These are phyloP conservation scores for Clohesyomyces aquaticus DNA, from an alignment of 495 filamentous ascomycete species.

Conservation along the genomic window DNA sequence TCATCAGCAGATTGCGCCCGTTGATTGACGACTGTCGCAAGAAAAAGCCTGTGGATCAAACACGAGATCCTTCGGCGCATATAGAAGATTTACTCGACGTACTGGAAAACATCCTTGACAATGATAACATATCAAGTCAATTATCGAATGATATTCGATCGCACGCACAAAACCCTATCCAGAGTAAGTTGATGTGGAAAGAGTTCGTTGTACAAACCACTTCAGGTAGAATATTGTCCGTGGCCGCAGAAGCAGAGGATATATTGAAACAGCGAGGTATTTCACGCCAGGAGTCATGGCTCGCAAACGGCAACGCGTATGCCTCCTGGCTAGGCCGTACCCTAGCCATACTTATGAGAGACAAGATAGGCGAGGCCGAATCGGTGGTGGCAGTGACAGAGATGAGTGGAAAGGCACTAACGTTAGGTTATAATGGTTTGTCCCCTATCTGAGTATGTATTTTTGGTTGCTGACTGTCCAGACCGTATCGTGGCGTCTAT, in stretches of 20 bases:
- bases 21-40: conserved; percentile 51
- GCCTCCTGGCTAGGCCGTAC: conserved; percentile 77
- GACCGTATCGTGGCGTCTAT: conserved; percentile 21
- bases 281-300: conserved; percentile 55
- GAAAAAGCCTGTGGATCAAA: conserved; percentile 44
- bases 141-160: conserved; percentile 57
- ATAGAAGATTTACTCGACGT: conserved; percentile 53
- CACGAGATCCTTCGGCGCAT: conserved; percentile 47
- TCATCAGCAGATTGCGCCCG: conserved; percentile 64
- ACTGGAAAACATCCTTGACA: conserved; percentile 59
- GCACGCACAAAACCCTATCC: conserved; percentile 46
- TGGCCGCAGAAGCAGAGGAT: conserved; percentile 75
- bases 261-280: conserved; percentile 48
- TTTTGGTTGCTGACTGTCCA: conserved; percentile 2
- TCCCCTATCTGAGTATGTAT: neutral
- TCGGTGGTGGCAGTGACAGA: conserved; percentile 50
- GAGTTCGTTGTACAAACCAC: conserved; percentile 68
- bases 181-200: conserved; percentile 63
- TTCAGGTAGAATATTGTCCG: conserved; percentile 70
- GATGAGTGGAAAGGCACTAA: conserved; percentile 62
- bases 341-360: conserved; percentile 57
- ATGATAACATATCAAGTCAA: conserved; percentile 55
- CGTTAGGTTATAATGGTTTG: conserved; percentile 75
- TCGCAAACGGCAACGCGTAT: conserved; percentile 67
- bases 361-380: conserved; percentile 49